Conservation (phyloP, 192 early-diverging fungal genomes). For the Geosiphon pyriformis region DNA sequence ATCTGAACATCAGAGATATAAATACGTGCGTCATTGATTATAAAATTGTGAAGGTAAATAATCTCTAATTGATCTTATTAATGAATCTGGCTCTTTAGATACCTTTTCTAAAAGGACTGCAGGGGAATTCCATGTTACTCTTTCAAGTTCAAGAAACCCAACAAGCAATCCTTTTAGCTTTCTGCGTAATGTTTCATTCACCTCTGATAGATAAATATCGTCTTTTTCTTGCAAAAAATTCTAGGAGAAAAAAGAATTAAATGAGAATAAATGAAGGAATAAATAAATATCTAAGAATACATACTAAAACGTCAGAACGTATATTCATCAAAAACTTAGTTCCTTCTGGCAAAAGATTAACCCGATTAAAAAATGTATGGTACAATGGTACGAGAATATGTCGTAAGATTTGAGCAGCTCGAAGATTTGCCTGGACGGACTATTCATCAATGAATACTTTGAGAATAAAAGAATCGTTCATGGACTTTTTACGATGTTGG, state of each 20-base stretch:
- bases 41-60: not conserved
- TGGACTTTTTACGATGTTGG: not conserved
- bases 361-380: constrained; percentile 69
- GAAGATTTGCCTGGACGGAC: constrained; percentile 27
- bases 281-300: constrained; percentile 7
- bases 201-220: constrained; percentile 44
- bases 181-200: constrained; percentile 61
- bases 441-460: not conserved
- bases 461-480: no score
- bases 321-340: constrained; percentile 76
- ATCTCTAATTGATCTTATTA: not conserved
- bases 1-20: constrained; percentile 40
- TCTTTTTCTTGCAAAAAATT: constrained; percentile 29
- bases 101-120: constrained; percentile 81
- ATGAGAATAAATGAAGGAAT: not conserved
- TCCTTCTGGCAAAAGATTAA: constrained; percentile 72
- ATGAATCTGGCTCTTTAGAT: no score
- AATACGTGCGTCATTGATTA: no score
- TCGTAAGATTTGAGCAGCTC: constrained; percentile 56
- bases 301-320: constrained; percentile 68
- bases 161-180: constrained; percentile 76
- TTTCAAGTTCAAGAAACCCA: constrained; percentile 68
- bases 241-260: constrained; percentile 3
- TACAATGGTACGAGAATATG: constrained; percentile 62
- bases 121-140: constrained; percentile 79